Base-by-base conservation (phyloP, 2,329 filamentous ascomycete species). In the Aspergillus flavus region DNA sequence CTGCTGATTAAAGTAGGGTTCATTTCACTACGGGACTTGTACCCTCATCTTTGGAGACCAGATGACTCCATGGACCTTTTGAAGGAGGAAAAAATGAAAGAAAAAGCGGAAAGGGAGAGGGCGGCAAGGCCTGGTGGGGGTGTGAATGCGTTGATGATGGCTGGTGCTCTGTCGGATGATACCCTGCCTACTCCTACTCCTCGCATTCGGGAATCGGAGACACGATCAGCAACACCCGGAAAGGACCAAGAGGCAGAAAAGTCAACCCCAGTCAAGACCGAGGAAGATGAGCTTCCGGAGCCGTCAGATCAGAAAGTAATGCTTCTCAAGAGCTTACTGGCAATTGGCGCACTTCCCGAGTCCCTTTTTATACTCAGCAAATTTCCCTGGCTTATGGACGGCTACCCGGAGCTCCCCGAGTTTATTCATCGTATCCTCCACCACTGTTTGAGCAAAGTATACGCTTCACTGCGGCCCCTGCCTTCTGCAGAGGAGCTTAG, bases 1-100 rank as follows among this genome's bases (percentile, higher is more conserved):
- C 85, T 98, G 39, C 86, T 99, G 34, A 94, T 99, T 79, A 99
- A 99, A 79, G 92, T 97, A 68, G 96, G 95, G 1, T 99, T 99
- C 76, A 92, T 99, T 64, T 97, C 95, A 1, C 82, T 99, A 7
- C 86, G 88, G 58, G 95, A 99, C 73, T 82, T 99, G 1, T 98
- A 97, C 75, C 90, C 93, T 19, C 95, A 99, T 75, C 85, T 99
- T 0, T 96, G 93, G 82, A 93, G 95, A 9, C 81, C 86, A 0
- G 95, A 98, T 68, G 89, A 92, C 36, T 84, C 88, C 4, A 98
- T 99, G 94, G 86, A 91, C 45, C 83, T 82, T 7, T 82, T 96
- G 58, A 89, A 87, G 66, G 84, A 87, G 46, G 87, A 89, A 68
- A 88, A 91, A 65, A 81, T 89, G 75, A 89, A 91, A 71, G 92